Evolutionary conservation across 2,329 filamentous ascomycete genomes (phyloP), one percentile per base, ranked within the genome.

Genomic region (Cladosporium sp.): DNA sequence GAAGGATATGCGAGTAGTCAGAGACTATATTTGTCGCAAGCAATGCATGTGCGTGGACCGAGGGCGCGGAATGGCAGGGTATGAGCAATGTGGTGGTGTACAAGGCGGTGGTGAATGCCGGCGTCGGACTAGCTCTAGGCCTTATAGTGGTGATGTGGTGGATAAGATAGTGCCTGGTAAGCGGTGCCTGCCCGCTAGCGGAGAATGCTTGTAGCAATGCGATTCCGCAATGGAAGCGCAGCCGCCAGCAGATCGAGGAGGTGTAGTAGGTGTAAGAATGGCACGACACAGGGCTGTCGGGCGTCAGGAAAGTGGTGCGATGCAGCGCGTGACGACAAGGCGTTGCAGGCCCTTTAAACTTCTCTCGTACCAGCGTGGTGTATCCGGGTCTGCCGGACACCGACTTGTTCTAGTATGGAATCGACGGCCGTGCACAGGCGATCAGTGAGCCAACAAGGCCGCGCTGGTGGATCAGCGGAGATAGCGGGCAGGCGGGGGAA

Each of bases 131-230:
- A 36, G 55, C 22, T 56, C 52, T 7, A 22, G 55, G 56, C 55
- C 43, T 40, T 45, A 22, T 45, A 30, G 22, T 45, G 42, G 42
- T 45, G 42, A 30, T 45, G 42, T 28, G 42, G 14, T 45, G 14
- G 42, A 45, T 17, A 45, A 45, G 30, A 34, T 34, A 34, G 30
- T 12, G 8, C 11, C 30, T 34, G 11, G 37, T 36, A 28, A 60
- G 42, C 55, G 49, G 55, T 52, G 51, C 54, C 60, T 52, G 43
- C 47, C 39, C 58, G 55, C 60, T 40, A 20, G 36, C 22, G 19
- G 28, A 39, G 38, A 43, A 59, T n/a, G 37, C 50, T 58, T 25
- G 37, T 28, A 30, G 42, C 20, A 57, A 47, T 19, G 47, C 19
- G 43, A 37, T 34, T 4, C 15, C n/a, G 14, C 40, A 43, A 43